Conservation (phyloP, 208 protist species). For the Wallacemonas sp. region DNA sequence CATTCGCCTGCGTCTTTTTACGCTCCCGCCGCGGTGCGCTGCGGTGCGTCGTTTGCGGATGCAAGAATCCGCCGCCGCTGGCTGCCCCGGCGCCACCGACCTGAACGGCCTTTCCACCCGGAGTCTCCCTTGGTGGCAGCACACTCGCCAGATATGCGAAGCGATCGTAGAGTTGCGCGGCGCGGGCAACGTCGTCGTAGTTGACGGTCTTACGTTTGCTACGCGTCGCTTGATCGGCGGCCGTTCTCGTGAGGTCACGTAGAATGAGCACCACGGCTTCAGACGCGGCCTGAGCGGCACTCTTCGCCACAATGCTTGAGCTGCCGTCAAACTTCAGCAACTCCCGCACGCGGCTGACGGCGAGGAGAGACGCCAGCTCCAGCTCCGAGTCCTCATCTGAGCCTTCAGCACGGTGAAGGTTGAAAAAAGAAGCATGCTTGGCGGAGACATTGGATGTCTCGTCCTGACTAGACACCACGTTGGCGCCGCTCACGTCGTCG, state of each 20-base stretch:
- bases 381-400: slow-evolving; percentile 12
- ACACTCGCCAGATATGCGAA: slow-evolving; percentile 64
- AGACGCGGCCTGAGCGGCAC: slow-evolving; percentile 37
- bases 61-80: not conserved
- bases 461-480: too few relatives aligned
- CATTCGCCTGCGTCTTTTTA: slow-evolving; percentile 5
- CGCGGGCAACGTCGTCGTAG: slow-evolving; percentile 66
- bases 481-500: not conserved
- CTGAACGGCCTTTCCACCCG: not conserved
- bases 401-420: not conserved
- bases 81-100: not conserved
- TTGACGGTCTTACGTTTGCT: slow-evolving; percentile 51
- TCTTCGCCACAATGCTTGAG: slow-evolving; percentile 50
- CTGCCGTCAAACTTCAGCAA: slow-evolving; percentile 61
- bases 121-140: slow-evolving; percentile 28
- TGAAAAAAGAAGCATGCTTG: not conserved
- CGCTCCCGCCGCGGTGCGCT: not conserved
- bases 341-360: slow-evolving; percentile 58
- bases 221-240: slow-evolving; percentile 49
- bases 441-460: too few relatives aligned
- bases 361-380: slow-evolving; percentile 31
- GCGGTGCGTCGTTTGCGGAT: not conserved
- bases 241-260: slow-evolving; percentile 46
- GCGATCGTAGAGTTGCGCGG: slow-evolving; percentile 62
- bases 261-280: slow-evolving; percentile 68